phyloP scores from a whole-genome alignment of 305 asterid species.

The Vinca major region DNA sequence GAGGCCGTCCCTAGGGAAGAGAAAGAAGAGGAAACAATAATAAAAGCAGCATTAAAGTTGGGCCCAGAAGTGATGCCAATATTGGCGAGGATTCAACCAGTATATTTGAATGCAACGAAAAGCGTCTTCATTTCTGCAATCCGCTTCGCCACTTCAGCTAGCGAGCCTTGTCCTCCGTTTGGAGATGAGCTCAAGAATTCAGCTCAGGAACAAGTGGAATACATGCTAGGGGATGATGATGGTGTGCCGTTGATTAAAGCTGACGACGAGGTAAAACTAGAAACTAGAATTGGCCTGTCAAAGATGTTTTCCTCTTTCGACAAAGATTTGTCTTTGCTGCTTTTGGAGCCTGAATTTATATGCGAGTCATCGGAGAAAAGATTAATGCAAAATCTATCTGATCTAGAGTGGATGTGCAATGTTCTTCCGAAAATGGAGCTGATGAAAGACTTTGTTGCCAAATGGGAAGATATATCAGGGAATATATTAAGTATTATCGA shows the following conservation, averaged over 20 bases:
- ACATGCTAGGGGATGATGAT: constrained; percentile 60
- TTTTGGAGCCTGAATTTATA: constrained; percentile 22
- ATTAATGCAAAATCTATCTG: constrained; percentile 27
- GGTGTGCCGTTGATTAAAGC: constrained; percentile 37
- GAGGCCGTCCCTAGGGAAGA: constrained; percentile 47
- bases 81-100: constrained; percentile 36
- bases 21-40: constrained; percentile 34
- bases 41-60: constrained; percentile 21
- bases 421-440: constrained; percentile 50
- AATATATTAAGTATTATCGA: constrained; percentile 25
- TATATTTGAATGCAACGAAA: constrained; percentile 36
- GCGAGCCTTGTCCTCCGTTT: constrained; percentile 34
- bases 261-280: constrained; percentile 48
- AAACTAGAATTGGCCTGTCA: constrained; percentile 39
- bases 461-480: constrained; percentile 47
- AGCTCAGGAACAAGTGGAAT: constrained; percentile 75
- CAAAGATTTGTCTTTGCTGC: constrained; percentile 29
- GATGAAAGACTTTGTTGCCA: constrained; percentile 50
- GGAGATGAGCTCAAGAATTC: constrained; percentile 50
- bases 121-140: constrained; percentile 52
- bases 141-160: constrained; percentile 49
- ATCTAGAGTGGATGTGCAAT: constrained; percentile 68
- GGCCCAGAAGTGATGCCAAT: constrained; percentile 40
- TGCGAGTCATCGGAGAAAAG: constrained; percentile 22
- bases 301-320: constrained; percentile 40